Percentiles rank a stretch among this genome's conserved stretches.
These are phyloP conservation scores for Podosphaera xanthii DNA, from an alignment of 2,329 filamentous ascomycete species.

Conservation along the genomic window DNA sequence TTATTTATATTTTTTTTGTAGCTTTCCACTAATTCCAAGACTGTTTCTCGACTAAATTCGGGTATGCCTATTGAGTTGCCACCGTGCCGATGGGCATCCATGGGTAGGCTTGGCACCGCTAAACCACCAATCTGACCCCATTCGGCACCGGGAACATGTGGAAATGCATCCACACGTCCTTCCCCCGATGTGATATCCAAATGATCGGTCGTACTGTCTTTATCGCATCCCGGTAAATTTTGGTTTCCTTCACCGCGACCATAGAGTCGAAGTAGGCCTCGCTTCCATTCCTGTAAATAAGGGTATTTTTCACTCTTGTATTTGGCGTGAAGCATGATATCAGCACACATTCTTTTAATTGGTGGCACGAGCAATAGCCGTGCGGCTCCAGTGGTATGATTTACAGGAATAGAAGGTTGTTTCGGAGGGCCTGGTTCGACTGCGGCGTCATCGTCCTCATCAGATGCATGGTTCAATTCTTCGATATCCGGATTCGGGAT, in stretches of 20 bases:
- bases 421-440: constrained; percentile 26
- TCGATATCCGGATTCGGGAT: constrained; percentile 12
- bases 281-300: constrained; percentile 48
- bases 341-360: constrained; percentile 33
- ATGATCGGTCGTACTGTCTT: constrained; percentile 17
- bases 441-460: constrained; percentile 24
- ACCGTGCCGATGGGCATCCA: constrained; percentile 9
- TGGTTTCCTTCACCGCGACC: constrained; percentile 57
- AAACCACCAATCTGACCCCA: constrained; percentile 33
- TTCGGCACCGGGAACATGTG: constrained; percentile 27
- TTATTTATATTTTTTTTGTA: constrained; percentile 39
- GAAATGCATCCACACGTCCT: constrained; percentile 25
- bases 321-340: constrained; percentile 24
- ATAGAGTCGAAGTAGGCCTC: constrained; percentile 53
- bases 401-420: constrained; percentile 50
- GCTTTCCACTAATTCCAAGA: constrained; percentile 29
- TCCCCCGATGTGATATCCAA: constrained; percentile 25
- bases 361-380: constrained; percentile 52
- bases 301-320: constrained; percentile 47
- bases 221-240: constrained; percentile 23
- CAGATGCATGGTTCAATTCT: constrained; percentile 19
- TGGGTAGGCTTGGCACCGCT: constrained; percentile 7
- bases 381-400: constrained; percentile 80
- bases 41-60: constrained; percentile 27
- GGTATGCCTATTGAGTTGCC: constrained; percentile 24